Evolutionary conservation across 2,329 filamentous ascomycete genomes (phyloP).

Genomic region (Talaromyces sp.): DNA sequence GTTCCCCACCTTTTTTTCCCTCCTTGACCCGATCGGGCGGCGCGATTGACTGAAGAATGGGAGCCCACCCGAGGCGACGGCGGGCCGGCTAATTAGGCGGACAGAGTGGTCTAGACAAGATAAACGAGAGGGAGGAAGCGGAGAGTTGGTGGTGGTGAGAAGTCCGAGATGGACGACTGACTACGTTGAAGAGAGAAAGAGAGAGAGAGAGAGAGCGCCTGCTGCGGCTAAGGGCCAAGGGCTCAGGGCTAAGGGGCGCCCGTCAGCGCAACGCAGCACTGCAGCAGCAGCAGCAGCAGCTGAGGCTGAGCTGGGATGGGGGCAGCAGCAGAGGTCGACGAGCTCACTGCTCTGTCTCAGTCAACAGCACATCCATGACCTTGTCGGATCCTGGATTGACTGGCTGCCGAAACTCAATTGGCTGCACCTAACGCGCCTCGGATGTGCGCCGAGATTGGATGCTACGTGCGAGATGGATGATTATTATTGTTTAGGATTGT

Average conservation of each 20-base stretch:
- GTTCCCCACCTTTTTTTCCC: not conserved
- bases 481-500: not conserved
- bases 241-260: not conserved
- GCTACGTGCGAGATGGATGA: not conserved
- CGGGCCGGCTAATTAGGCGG: not conserved
- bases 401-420: not conserved
- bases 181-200: not conserved
- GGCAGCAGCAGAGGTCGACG: not conserved
- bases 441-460: not conserved
- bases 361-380: not conserved
- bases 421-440: not conserved
- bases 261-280: not conserved
- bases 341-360: not conserved
- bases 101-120: not conserved
- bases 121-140: not conserved
- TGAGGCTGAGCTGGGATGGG: not conserved
- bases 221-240: not conserved
- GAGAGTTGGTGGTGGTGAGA: not conserved
- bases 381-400: not conserved
- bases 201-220: not conserved
- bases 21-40: not conserved
- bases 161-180: not conserved
- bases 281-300: not conserved
- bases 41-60: not conserved
- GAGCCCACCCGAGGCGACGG: not conserved